These are phyloP conservation scores for Aspergillus sojae DNA, from an alignment of 2,329 filamentous ascomycete genomes.

Conservation along the genomic window DNA sequence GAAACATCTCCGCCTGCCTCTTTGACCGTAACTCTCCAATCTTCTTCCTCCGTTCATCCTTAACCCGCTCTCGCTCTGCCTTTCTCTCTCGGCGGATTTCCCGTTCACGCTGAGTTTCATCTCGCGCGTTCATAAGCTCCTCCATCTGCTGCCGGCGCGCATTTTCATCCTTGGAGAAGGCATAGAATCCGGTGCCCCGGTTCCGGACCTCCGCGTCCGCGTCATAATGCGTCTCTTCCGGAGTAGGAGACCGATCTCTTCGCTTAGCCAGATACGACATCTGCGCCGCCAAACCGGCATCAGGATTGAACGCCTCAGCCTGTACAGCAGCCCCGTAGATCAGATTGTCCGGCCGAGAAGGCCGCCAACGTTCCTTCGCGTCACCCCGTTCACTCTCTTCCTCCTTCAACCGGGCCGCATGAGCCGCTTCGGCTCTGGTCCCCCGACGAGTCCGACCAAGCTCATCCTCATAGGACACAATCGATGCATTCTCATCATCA, in stretches of 20 bases:
- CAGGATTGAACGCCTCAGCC: slow-evolving; percentile 76
- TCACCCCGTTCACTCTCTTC: slow-evolving; percentile 23
- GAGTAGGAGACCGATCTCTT: slow-evolving; percentile 77
- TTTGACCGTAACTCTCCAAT: slow-evolving; percentile 59
- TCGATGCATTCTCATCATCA: slow-evolving; percentile 56
- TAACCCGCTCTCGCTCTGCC: slow-evolving; percentile 61
- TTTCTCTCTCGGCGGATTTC: slow-evolving; percentile 59
- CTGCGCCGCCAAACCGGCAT: slow-evolving; percentile 62
- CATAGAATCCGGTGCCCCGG: slow-evolving; percentile 89
- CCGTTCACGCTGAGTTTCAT: slow-evolving; percentile 68
- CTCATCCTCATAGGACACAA: slow-evolving; percentile 89
- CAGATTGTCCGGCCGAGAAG: slow-evolving; percentile 65
- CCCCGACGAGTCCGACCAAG: slow-evolving; percentile 81
- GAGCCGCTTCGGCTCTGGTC: slow-evolving; percentile 68
- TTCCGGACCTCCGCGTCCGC: slow-evolving; percentile 79
- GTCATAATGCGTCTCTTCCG: slow-evolving; percentile 81
- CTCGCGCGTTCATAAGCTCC: slow-evolving; percentile 66
- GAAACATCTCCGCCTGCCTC: slow-evolving; percentile 72
- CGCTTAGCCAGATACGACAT: slow-evolving; percentile 80
- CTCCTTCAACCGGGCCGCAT: slow-evolving; percentile 59
- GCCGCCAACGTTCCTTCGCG: slow-evolving; percentile 36
- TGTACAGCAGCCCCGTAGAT: slow-evolving; percentile 89
- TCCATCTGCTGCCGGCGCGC: slow-evolving; percentile 73
- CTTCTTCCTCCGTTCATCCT: slow-evolving; percentile 59
- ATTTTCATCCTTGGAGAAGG: slow-evolving; percentile 77